Percentiles rank a stretch among this genome's conserved stretches.
These are phyloP conservation scores for Microstroma glucosiphilum DNA, from an alignment of 1,284 basidiomycete genomes.

Conservation along the genomic window DNA sequence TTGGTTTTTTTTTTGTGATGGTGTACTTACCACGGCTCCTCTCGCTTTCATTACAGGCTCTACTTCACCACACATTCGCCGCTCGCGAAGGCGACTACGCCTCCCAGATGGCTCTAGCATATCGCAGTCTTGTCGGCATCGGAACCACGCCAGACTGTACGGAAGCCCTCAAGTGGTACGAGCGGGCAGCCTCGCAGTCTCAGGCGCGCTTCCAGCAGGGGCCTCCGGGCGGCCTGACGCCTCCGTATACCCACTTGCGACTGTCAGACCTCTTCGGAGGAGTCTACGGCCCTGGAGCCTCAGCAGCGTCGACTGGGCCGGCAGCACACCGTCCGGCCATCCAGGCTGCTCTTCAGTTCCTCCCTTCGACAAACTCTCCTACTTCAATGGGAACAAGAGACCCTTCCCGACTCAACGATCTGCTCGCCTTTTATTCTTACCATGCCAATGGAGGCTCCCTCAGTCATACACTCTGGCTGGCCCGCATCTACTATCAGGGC, in stretches of 20 bases:
- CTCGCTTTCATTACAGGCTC: slow-evolving; percentile 56
- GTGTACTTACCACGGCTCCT: background rate
- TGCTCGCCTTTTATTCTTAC: slow-evolving; percentile 61
- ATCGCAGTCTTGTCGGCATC: slow-evolving; percentile 92
- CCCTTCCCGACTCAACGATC: slow-evolving; percentile 60
- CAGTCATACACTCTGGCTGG: slow-evolving; percentile 28
- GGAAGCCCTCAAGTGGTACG: slow-evolving; percentile 35
- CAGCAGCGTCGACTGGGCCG: slow-evolving; percentile 67
- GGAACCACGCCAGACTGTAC: slow-evolving; percentile 64
- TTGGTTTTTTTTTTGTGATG: slow-evolving; percentile 1
- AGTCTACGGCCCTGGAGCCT: slow-evolving; percentile 85
- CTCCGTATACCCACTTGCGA: slow-evolving; percentile 73
- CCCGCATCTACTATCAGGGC: slow-evolving; percentile 42
- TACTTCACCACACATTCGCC: slow-evolving; percentile 87
- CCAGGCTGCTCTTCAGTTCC: slow-evolving; percentile 59
- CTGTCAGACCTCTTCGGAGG: slow-evolving; percentile 87
- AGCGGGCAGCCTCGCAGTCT: slow-evolving; percentile 45
- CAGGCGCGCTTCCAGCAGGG: slow-evolving; percentile 71
- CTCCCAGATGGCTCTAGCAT: slow-evolving; percentile 86
- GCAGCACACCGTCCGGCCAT: slow-evolving; percentile 65
- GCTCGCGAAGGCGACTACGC: slow-evolving; percentile 77
- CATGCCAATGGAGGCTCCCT: slow-evolving; percentile 34
- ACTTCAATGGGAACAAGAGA: slow-evolving; percentile 16
- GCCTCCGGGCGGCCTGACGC: slow-evolving; percentile 79
- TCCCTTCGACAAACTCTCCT: slow-evolving; percentile 21